Base-by-base conservation (phyloP, 2,329 filamentous ascomycete species). In the Pleomassaria siparia region DNA sequence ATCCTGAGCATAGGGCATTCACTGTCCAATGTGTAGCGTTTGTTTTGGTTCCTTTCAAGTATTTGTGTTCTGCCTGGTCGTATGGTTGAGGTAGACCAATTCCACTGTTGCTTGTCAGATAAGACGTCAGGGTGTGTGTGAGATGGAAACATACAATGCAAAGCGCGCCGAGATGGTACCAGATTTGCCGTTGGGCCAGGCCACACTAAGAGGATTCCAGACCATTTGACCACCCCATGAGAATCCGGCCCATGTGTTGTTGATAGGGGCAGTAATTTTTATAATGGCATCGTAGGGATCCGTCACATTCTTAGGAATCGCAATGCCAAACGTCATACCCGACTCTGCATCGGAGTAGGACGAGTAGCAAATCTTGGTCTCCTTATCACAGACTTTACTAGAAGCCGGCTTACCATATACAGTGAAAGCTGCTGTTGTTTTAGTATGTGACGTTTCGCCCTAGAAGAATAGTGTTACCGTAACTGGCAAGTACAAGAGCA, bases 1-100 rank as follows among this genome's bases (percentile, higher is more conserved):
- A 66, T 15, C 64, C 64, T 50, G 56, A 59, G 40, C 63, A 67
- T 8, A 64, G 29, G 3, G 63, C 60, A 29, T 59, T 62, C 33
- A 68, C 53, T 5, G 61, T 67, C 57, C 58, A 68, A 29, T 68
- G 64, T n/a, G 64, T 68, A 54, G 45, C 56, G 36, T 68, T 67
- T 7, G 62, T 56, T 9, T 44, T 50, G 12, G 64, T 64, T 20
- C 64, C 63, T 46, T 66, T 67, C 37, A 68, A 48, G 18, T 56
- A 50, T 13, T 50, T 56, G 43, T 67, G 60, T 32, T 64, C 57
- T 16, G 63, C 62, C 22, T 53, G 54, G 36, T 64, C 62, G 42
- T 67, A 67, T 6, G 53, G 51, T 43, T 54, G 55, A 2, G 64
- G 64, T 39, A 67, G 37, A 39, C 52, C 50, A 18, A 60, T 63